Evolutionary conservation across 768 basidiomycete genomes (phyloP), one percentile per base, ranked within the genome.

Genomic region (Daedaleopsis nitida): DNA sequence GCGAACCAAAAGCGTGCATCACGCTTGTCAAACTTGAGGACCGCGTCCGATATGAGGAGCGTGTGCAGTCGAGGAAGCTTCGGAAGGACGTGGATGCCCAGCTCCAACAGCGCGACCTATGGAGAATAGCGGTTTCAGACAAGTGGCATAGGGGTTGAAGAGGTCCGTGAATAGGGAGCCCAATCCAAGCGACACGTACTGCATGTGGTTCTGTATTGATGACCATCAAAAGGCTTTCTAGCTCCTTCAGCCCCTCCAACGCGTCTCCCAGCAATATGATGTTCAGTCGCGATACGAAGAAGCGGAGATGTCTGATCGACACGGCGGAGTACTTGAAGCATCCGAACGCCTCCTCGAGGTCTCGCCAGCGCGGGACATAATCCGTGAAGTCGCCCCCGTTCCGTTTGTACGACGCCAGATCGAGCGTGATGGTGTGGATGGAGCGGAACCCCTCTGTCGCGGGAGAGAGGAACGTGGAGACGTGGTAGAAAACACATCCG

Each of bases 1-100:
- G 56, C 56, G 24, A 57, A 57, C 13, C 11, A 9, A 37, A 57
- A 57, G 12, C 34, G 35, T 2, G 16, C 8, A 13, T 49, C 35
- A 0, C 2, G 21, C 16, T 19, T 11, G 3, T 16, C 12, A 12
- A 12, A 2, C 47, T 57, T 57, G 13, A 21, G 19, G 1, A 17
- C 21, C 2, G 12, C 34, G 48, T 57, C 56, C 13, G 48, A 57
- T 17, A 57, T 19, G 2, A 38, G 48, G 6, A 57, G 37, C 8
- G 48, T 57, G 47, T 42, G 56, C 13, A 57, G 37, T 2, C 48
- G 56, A 12, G 56, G 56, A 12, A 57, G 34, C 12, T 39, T 32
- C 27, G 27, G 3, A 32, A 32, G 27, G 4, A 32, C 27, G 27
- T 32, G 27, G 7, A 32, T 7, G 7, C 27, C 27, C 27, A 32